Evolutionary conservation across 1,139 yeast genomes (phyloP).

Genomic region (Yarrowia galli): DNA sequence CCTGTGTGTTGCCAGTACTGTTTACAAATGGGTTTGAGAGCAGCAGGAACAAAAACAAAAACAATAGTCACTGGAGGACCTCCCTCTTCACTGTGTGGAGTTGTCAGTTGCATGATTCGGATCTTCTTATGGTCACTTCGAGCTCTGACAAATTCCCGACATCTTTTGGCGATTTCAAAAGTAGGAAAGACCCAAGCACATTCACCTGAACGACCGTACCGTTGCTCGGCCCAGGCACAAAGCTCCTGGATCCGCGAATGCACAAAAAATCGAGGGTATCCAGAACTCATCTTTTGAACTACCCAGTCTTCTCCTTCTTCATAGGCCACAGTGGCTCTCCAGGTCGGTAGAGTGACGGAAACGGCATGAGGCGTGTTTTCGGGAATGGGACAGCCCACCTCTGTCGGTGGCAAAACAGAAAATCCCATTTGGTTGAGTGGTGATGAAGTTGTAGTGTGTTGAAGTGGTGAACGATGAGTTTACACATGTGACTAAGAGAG

Average conservation of each 20-base stretch:
- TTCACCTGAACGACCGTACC: constrained; percentile 82
- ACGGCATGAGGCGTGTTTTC: constrained; percentile 91
- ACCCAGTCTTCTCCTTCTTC: constrained; percentile 92
- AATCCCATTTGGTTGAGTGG: constrained; percentile 8
- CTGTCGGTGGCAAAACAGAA: constrained; percentile 52
- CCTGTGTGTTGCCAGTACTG: constrained; percentile 97
- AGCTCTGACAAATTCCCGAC: constrained; percentile 73
- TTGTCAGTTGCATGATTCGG: constrained; percentile 79
- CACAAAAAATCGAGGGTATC: constrained; percentile 87
- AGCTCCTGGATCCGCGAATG: constrained; percentile 75
- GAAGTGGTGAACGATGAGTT: not conserved
- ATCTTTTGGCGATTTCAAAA: constrained; percentile 78
- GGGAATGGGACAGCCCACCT: constrained; percentile 85
- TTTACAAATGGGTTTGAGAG: constrained; percentile 68
- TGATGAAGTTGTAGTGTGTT: not conserved
- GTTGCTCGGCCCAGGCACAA: constrained; percentile 50
- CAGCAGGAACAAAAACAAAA: constrained; percentile 73
- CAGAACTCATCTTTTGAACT: constrained; percentile 77
- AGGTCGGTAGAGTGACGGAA: constrained; percentile 90
- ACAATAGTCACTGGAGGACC: constrained; percentile 62
- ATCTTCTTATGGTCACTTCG: constrained; percentile 52
- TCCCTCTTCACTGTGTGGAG: constrained; percentile 62
- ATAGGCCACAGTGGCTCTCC: constrained; percentile 91
- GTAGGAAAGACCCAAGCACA: constrained; percentile 77
- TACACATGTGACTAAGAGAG: constrained; percentile 20